Base-by-base conservation (phyloP, 202 grass and related monocot genomes). In the Panicum virgatum region DNA sequence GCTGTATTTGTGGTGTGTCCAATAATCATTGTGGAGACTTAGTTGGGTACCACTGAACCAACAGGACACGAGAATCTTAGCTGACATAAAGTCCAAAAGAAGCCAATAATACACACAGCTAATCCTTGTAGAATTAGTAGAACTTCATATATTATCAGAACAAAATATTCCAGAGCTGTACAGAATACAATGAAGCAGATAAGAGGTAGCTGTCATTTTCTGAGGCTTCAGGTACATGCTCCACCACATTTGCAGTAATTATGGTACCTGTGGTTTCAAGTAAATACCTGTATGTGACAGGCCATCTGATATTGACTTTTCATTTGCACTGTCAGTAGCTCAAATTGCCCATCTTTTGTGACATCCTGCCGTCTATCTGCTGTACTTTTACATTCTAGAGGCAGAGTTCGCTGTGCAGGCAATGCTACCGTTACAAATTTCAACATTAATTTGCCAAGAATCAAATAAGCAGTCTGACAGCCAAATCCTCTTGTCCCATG, bases 181-280 rank as follows among this genome's bases (percentile, higher is more conserved):
- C 54, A 12, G 56, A 14, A 20, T n/a, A n/a, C 20, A 15, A 26
- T 52, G 46, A 66, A 52, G 30, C 34, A 53, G 62, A 54, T 39
- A 42, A 30, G 56, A 45, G 5, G 45, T 16, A 77, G 13, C 56
- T 79, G 57, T 64, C 66, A 18, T 79, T 72, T 78, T 85, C 66
- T 72, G 12, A 54, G 53, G 20, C 75, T 85, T 79, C 57, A 72
- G 34, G 38, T 36, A 19, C 64, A 32, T 61, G 65, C 7, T 77
- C 56, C 37, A 44, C 47, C 32, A 26, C 43, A 72, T 77, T 38
- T 59, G 39, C 26, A 9, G 42, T 58, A 46, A 72, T 52, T n/a
- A 44, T 53, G 54, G 1, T 72, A 20, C 25, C 75, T 78, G 75
- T 79, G 23, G 19, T 66, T 85, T 79, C 44, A 79, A 73, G 75